These are phyloP conservation scores for Hymenoscyphus repandus DNA, from an alignment of 2,329 filamentous ascomycete genomes.

Conservation along the genomic window DNA sequence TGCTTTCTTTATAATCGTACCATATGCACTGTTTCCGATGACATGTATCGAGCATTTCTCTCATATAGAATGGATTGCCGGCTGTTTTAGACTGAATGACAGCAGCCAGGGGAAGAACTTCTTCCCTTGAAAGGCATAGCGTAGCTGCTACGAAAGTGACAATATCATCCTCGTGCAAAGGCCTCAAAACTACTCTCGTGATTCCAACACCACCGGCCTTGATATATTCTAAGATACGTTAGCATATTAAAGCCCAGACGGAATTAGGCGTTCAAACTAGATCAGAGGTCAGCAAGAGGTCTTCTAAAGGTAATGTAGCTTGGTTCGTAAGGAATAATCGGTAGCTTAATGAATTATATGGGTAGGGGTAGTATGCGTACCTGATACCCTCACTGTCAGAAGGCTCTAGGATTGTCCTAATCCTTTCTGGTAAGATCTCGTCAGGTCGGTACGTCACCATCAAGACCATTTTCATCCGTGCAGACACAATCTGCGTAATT, in stretches of 20 bases:
- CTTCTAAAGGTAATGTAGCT: background rate
- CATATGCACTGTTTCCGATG: slow-evolving; percentile 83
- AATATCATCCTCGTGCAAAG: slow-evolving; percentile 75
- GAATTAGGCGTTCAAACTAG: background rate
- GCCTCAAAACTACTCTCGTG: slow-evolving; percentile 66
- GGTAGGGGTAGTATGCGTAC: slow-evolving; percentile 26
- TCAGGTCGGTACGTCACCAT: slow-evolving; percentile 70
- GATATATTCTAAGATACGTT: slow-evolving; percentile 25
- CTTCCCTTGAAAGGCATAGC: slow-evolving; percentile 66
- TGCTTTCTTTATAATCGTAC: slow-evolving; percentile 79
- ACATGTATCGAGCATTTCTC: slow-evolving; percentile 84
- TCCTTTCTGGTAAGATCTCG: slow-evolving; percentile 51
- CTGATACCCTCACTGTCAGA: slow-evolving; percentile 47
- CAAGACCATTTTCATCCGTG: slow-evolving; percentile 75
- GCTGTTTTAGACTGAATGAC: slow-evolving; percentile 71
- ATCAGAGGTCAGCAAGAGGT: too few relatives aligned
- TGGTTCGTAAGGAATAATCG: background rate
- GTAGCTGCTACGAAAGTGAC: slow-evolving; percentile 78
- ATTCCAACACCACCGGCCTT: slow-evolving; percentile 47
- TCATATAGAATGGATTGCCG: slow-evolving; percentile 86
- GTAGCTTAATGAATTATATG: background rate
- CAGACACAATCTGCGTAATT: slow-evolving; percentile 72
- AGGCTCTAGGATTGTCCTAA: slow-evolving; percentile 50
- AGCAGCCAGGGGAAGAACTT: slow-evolving; percentile 70
- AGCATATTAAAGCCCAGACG: slow-evolving; percentile 14